These are phyloP conservation scores for Amanita molliuscula DNA, from an alignment of 768 basidiomycete species.

Conservation along the genomic window DNA sequence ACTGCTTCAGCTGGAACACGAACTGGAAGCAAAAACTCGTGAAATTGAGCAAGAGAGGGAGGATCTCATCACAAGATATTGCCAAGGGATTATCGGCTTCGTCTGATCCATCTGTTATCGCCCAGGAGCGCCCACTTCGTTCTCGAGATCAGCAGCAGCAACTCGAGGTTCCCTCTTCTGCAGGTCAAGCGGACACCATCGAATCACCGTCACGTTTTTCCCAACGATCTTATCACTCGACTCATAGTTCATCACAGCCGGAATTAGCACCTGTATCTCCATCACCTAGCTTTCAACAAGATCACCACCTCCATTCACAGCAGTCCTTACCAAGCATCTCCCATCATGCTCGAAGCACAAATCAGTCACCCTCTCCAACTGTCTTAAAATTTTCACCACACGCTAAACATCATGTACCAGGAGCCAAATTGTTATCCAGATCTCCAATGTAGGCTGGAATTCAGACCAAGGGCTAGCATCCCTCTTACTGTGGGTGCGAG, in stretches of 20 bases:
- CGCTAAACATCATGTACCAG: neutral
- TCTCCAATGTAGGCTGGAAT: neutral
- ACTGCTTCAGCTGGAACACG: conserved; percentile 41
- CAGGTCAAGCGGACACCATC: neutral
- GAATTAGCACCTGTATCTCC: neutral
- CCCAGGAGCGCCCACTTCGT: conserved; percentile 15
- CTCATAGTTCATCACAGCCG: conserved; percentile 14
- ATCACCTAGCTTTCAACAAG: neutral
- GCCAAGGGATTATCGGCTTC: conserved; percentile 11
- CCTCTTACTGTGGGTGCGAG: conserved; percentile 59
- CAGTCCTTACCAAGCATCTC: neutral
- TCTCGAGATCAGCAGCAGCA: conserved; percentile 20
- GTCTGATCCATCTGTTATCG: conserved; percentile 10
- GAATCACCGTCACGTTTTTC: neutral
- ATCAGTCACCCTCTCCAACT: conserved; percentile 10
- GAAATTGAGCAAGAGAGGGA: conserved; percentile 51
- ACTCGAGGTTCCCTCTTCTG: neutral
- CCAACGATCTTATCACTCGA: conserved; percentile 30
- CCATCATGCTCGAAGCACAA: neutral
- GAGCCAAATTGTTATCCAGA: neutral
- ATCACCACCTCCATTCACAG: neutral
- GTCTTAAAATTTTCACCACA: conserved; percentile 16
- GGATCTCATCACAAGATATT: conserved; percentile 21
- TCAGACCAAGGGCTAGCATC: conserved; percentile 31
- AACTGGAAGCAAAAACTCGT: conserved; percentile 39